These are phyloP conservation scores for Cotoneaster glaucophyllus DNA, from an alignment of 306 rosid species.

Conservation along the genomic window DNA sequence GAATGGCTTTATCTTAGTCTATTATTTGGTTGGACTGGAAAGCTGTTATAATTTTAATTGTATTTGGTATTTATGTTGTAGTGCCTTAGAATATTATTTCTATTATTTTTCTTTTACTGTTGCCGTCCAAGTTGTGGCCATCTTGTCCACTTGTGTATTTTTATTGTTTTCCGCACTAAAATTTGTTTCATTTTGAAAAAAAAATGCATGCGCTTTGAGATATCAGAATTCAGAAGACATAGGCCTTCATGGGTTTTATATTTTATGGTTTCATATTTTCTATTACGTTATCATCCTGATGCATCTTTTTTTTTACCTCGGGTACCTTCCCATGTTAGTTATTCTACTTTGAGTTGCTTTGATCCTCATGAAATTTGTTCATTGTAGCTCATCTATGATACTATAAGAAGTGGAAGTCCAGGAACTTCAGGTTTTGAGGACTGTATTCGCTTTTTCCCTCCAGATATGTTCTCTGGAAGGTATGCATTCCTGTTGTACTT, in stretches of 20 bases:
- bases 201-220: neutral
- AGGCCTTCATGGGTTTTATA: neutral
- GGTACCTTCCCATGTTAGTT: neutral
- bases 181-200: too few species aligned
- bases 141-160: too few species aligned
- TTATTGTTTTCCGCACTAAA: too few species aligned
- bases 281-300: neutral
- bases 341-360: conserved; percentile 8
- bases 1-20: too few species aligned
- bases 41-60: too few species aligned
- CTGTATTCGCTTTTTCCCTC: conserved; percentile 84
- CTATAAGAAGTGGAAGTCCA: conserved; percentile 69
- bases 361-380: conserved; percentile 21
- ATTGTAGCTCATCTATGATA: conserved; percentile 86
- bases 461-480: conserved; percentile 95
- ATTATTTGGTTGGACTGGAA: too few species aligned
- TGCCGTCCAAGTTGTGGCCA: too few species aligned
- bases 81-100: too few species aligned
- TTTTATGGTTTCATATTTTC: neutral
- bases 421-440: conserved; percentile 97
- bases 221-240: neutral
- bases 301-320: neutral
- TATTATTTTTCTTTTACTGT: too few species aligned
- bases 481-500: conserved; percentile 17
- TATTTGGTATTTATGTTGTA: too few species aligned